Base-by-base conservation (phyloP, 371 early-diverging fungal genomes). In the Zychaea mexicana region DNA sequence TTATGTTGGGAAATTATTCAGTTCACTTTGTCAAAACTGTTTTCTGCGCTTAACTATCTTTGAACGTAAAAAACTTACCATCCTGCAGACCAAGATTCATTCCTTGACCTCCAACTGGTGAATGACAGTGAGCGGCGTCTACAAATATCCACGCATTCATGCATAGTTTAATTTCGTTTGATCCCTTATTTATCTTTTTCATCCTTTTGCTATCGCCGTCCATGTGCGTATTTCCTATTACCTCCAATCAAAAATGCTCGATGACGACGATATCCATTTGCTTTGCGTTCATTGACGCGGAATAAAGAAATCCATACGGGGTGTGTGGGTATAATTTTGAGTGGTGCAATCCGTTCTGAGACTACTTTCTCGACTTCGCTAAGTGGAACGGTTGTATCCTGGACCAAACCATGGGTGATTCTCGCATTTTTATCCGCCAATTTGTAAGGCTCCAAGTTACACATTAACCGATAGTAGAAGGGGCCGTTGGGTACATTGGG, bases 121-220 rank as follows among this genome's bases (percentile, higher is more conserved):
- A 72, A 45, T 76, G 76, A 27, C 79, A 81, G 47, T 81, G 81
- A 12, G 77, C 75, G 33, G 80, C 67, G 68, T 80, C 80, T 66
- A 42, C 15, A 30, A n/a, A n/a, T n/a, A n/a, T n/a, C n/a, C 30
- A 19, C 17, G 19, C 19, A 19, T 19, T 30, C 31, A 33, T 3
- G 22, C 36, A 78, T 47, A 22, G n/a, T n/a, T n/a, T n/a, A n/a
- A n/a, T n/a, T n/a, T n/a, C n/a, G n/a, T n/a, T n/a, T n/a, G n/a
- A n/a, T n/a, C n/a, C n/a, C n/a, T 27, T 45, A 15, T 15, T 30
- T 13, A 8, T 59, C 19, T 30, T 17, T 8, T 13, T 5, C 28
- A 28, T n/a, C n/a, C n/a, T n/a, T n/a, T n/a, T n/a, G n/a, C n/a
- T n/a, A n/a, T n/a, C n/a, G n/a, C n/a, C n/a, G n/a, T n/a, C n/a